A percentile compares a stretch with the other conserved stretches of the same genome.
Evolutionary conservation across 768 basidiomycete genomes (phyloP).

Genomic region (Naganishia friedmannii): DNA sequence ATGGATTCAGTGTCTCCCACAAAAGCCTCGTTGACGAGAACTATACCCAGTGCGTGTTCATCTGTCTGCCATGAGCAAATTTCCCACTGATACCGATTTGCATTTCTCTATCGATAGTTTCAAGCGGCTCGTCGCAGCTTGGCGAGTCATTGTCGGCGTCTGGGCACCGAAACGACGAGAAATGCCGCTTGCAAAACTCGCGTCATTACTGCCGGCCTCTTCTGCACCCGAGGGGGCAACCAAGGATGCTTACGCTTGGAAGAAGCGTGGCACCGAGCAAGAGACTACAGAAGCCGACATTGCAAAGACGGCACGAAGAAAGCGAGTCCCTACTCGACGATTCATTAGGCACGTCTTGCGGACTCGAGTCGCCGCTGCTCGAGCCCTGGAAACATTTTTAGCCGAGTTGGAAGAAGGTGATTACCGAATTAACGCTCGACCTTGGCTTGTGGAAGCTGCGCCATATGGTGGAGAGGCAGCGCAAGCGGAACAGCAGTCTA

Average conservation of each 20-base stretch:
- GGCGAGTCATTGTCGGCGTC: constrained; percentile 91
- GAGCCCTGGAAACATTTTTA: constrained; percentile 70
- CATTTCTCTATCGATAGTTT: constrained; percentile 56
- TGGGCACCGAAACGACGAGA: constrained; percentile 87
- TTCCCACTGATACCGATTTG: constrained; percentile 7
- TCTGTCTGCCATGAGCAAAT: no score
- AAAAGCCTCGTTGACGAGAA: constrained; percentile 77
- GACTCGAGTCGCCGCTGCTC: constrained; percentile 76
- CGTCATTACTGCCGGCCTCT: constrained; percentile 53
- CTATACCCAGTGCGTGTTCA: constrained; percentile 69
- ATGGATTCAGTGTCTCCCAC: constrained; percentile 80
- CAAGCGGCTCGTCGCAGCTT: constrained; percentile 85
- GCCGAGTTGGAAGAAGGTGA: constrained; percentile 57
- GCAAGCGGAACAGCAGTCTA: constrained; percentile 5
- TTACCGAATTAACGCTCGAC: constrained; percentile 53
- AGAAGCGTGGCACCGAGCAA: constrained; percentile 27
- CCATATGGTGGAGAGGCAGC: constrained; percentile 37
- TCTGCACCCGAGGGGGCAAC: constrained; percentile 37
- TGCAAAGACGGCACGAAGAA: constrained; percentile 42
- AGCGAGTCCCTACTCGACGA: constrained; percentile 67
- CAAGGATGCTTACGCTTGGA: constrained; percentile 34
- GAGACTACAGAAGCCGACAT: constrained; percentile 32
- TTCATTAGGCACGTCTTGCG: constrained; percentile 85
- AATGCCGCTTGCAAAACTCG: constrained; percentile 68
- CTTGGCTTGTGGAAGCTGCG: constrained; percentile 45